Evolutionary conservation across 495 filamentous ascomycete genomes (phyloP).

Genomic region (Clavariopsis aquatica): DNA sequence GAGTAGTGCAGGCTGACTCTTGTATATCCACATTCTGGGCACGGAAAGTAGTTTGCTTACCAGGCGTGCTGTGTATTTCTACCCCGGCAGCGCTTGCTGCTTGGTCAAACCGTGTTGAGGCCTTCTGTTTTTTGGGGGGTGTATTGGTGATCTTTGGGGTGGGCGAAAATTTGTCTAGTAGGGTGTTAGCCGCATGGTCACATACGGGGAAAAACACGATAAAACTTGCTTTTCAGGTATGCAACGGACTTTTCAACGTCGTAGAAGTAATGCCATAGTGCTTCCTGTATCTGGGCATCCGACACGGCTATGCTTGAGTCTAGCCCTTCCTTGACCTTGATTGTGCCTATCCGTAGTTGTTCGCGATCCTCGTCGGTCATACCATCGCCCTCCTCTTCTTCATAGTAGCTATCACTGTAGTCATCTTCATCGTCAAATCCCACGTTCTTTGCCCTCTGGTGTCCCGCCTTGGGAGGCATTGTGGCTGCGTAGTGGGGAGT

Average conservation of each 20-base stretch:
- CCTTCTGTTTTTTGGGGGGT: constrained; percentile 43
- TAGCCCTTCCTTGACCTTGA: constrained; percentile 57
- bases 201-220: neutral
- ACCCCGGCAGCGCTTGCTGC: constrained; percentile 38
- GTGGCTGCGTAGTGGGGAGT: neutral
- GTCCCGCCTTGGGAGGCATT: constrained; percentile 35
- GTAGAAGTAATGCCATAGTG: constrained; percentile 94
- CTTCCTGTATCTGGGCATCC: constrained; percentile 77
- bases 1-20: constrained; percentile 18
- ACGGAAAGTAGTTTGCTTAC: constrained; percentile 26
- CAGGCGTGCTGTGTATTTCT: constrained; percentile 11
- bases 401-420: constrained; percentile 39
- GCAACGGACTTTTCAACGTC: constrained; percentile 81
- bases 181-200: neutral
- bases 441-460: constrained; percentile 45
- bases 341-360: constrained; percentile 59
- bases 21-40: neutral
- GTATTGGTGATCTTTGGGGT: constrained; percentile 39
- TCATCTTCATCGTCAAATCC: constrained; percentile 43
- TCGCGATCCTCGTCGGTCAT: constrained; percentile 64
- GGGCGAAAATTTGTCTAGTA: constrained; percentile 26
- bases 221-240: constrained; percentile 69
- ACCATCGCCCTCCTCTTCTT: constrained; percentile 40
- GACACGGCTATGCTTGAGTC: constrained; percentile 55
- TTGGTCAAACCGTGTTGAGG: constrained; percentile 48